These are phyloP conservation scores for Phaseolus coccineus DNA, from an alignment of 331 rosid species.

Conservation along the genomic window DNA sequence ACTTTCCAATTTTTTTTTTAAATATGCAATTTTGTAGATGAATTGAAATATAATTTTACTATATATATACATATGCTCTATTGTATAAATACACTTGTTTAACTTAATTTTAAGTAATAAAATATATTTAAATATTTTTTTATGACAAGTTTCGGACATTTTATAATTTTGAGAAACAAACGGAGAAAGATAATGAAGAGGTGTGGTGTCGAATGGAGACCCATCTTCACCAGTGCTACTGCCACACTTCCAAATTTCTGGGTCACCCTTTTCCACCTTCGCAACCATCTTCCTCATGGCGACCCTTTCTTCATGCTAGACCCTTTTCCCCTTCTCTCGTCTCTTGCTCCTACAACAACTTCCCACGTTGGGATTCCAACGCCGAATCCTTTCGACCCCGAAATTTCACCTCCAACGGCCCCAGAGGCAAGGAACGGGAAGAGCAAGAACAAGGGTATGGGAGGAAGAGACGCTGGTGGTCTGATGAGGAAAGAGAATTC, in stretches of 20 bases:
- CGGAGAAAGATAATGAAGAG: slow-evolving; percentile 52
- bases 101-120: no score
- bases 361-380: slow-evolving; percentile 86
- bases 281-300: slow-evolving; percentile 57
- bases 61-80: no score
- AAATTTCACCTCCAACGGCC: slow-evolving; percentile 53
- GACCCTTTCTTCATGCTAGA: slow-evolving; percentile 31
- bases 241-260: slow-evolving; percentile 41
- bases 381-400: slow-evolving; percentile 67
- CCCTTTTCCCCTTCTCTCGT: slow-evolving; percentile 42
- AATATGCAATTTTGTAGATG: no score
- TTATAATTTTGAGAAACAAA: slow-evolving; percentile 11
- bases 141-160: not conserved
- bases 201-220: slow-evolving; percentile 73
- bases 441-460: slow-evolving; percentile 28
- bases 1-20: no score
- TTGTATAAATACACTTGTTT: no score
- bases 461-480: slow-evolving; percentile 83
- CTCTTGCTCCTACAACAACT: slow-evolving; percentile 53
- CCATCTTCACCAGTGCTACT: slow-evolving; percentile 29
- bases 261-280: slow-evolving; percentile 32
- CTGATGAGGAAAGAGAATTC: slow-evolving; percentile 55
- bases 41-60: no score
- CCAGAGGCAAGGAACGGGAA: slow-evolving; percentile 33
- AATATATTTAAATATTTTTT: not conserved